Evolutionary conservation across 805 yeast genomes (phyloP).

Genomic region (Zygosaccharomyces kombuchaensis): DNA sequence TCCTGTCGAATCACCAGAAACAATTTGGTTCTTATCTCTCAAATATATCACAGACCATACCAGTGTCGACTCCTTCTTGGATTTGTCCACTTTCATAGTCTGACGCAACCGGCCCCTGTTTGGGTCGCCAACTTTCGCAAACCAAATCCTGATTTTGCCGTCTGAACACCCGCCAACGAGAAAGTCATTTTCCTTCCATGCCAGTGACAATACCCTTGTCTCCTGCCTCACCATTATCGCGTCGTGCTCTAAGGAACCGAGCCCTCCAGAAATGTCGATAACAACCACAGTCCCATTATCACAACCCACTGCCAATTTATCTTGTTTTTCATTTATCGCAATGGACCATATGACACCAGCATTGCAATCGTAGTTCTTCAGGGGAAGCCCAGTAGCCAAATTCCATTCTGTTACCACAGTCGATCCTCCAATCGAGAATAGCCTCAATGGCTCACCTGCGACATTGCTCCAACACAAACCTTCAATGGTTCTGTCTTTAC

Average conservation of each 20-base stretch:
- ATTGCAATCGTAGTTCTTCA: constrained; percentile 77
- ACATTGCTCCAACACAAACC: constrained; percentile 74
- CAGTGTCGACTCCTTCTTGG: constrained; percentile 77
- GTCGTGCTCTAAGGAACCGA: constrained; percentile 75
- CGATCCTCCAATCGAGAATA: constrained; percentile 93
- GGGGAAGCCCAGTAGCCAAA: constrained; percentile 64
- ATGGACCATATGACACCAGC: constrained; percentile 94
- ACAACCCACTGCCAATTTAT: constrained; percentile 81
- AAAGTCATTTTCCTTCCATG: constrained; percentile 64
- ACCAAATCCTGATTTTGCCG: constrained; percentile 86
- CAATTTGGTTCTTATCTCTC: constrained; percentile 63
- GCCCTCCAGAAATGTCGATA: constrained; percentile 79
- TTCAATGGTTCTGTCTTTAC: constrained; percentile 79
- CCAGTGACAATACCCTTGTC: constrained; percentile 69
- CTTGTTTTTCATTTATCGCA: constrained; percentile 56
- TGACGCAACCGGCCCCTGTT: constrained; percentile 65
- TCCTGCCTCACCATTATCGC: constrained; percentile 77
- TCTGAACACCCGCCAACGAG: constrained; percentile 95
- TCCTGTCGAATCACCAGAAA: constrained; percentile 97
- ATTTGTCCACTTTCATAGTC: constrained; percentile 88
- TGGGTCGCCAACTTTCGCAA: constrained; percentile 35
- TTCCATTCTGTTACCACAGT: constrained; percentile 92
- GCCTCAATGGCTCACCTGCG: constrained; percentile 52
- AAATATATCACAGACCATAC: constrained; percentile 82
- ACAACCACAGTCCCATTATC: constrained; percentile 90